Percentiles rank a stretch among this genome's conserved stretches.
phyloP scores from a whole-genome alignment of 148 eudicot species.

The Rhododendron griersonianum region DNA sequence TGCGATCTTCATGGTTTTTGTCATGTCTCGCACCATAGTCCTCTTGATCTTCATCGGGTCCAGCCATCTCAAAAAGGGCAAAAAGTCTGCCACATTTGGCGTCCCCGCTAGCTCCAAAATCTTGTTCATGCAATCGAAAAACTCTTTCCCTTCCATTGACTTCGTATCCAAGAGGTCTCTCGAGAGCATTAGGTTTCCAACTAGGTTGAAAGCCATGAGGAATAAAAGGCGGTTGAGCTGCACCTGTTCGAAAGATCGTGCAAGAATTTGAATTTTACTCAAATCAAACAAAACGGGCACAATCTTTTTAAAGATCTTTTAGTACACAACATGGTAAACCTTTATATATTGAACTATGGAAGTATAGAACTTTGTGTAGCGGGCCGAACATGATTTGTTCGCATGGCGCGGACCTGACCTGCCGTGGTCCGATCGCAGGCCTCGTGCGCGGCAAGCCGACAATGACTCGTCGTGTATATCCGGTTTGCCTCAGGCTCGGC shows the following conservation, averaged over 20 bases:
- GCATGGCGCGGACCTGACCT: no score
- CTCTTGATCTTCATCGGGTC: constrained; percentile 11
- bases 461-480: no score
- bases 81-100: constrained; percentile 15
- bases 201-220: constrained; percentile 29
- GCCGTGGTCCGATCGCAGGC: no score
- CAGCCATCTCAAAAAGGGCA: constrained; percentile 7
- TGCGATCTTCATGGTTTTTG: not conserved
- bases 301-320: not conserved
- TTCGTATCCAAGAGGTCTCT: constrained; percentile 23
- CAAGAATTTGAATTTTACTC: not conserved
- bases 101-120: constrained; percentile 8
- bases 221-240: constrained; percentile 20
- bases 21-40: constrained; percentile 4
- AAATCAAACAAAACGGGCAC: not conserved
- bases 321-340: not conserved
- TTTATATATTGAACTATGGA: no score
- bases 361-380: not conserved
- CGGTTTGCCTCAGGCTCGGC: no score
- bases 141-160: constrained; percentile 9
- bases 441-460: no score
- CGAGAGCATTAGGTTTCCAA: constrained; percentile 37
- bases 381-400: no score
- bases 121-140: constrained; percentile 8
- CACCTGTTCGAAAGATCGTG: not conserved